Evolutionary conservation across 441 rosid species (phyloP), one percentile per base, ranked within the genome.

Genomic region (Populus hybrid): DNA sequence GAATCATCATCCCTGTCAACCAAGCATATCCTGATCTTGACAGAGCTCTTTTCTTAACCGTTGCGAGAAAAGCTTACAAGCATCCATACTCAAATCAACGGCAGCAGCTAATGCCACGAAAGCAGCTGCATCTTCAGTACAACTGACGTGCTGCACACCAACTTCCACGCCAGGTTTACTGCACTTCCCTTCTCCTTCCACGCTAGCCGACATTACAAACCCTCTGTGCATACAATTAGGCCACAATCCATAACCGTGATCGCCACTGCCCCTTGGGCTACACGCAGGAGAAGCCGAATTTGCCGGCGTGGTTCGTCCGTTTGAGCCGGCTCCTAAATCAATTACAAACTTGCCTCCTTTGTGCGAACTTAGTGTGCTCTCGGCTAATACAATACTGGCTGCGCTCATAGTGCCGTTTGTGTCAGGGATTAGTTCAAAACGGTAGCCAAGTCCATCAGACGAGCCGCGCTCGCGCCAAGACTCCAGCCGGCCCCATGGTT

Each of bases 401-500:
- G 90, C 91, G 16, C 90, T 80, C 65, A 86, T 86, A 57, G 89
- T 73, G 78, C 86, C 79, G 42, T 53, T 75, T 0, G 86, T 73
- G 26, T 95, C 97, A 0, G 95, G 93, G 10, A 89, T 89, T 4
- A 93, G 89, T 80, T 91, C 94, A 30, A 95, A 93, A 21, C 95
- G 88, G 78, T 89, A 92, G 2, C 98, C 99, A 0, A 95, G 90
- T 0, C 97, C 90, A 8, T 92, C 91, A 0, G 88, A 84, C 11
- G 87, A 77, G 10, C 94, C 93, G 1, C 93, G 93, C 86, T 91
- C 98, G 18, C 98, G 91, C 97, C 96, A 95, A 2, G 98, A 97
- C 85, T 95, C 97, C 2, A 95, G 94, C 3, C 95, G 84, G 0
- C 97, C 98, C 99, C 98, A 95, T 0, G 99, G 96, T 71, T 91